phyloP scores from a whole-genome alignment of 73 alveolate species.

The Symbiodinium natans region DNA sequence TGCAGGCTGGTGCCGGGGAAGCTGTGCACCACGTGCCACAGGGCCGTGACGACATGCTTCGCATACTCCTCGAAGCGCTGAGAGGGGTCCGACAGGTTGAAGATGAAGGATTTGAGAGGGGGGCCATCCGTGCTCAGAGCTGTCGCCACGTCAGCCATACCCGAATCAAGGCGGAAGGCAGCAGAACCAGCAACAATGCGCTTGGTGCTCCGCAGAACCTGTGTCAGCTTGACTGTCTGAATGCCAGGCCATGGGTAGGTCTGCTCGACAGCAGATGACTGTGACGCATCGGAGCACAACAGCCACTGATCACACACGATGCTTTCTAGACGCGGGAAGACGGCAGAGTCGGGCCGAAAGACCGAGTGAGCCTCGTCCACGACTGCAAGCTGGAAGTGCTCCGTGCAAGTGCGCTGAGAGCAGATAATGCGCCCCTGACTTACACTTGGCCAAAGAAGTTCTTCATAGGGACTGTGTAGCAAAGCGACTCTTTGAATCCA shows the following conservation, averaged over 20 bases:
- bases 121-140: constrained; percentile 24
- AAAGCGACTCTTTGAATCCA: background rate
- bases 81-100: background rate
- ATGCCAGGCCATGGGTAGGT: background rate
- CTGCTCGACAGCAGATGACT: background rate
- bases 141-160: background rate
- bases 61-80: background rate
- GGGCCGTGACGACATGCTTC: background rate
- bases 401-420: background rate
- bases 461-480: background rate
- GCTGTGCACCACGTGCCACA: background rate
- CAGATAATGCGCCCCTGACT: background rate
- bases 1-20: background rate
- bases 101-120: constrained; percentile 23
- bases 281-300: constrained; percentile 7
- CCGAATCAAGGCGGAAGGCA: background rate
- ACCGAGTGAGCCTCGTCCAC: constrained; percentile 7
- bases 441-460: background rate
- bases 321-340: background rate
- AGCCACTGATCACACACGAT: background rate
- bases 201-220: constrained; percentile 23
- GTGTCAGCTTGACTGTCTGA: background rate
- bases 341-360: background rate
- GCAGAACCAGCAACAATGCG: constrained; percentile 19
- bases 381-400: background rate